Evolutionary conservation across 352 stramenopile species (phyloP).

Genomic region (Phytophthora crassamura): DNA sequence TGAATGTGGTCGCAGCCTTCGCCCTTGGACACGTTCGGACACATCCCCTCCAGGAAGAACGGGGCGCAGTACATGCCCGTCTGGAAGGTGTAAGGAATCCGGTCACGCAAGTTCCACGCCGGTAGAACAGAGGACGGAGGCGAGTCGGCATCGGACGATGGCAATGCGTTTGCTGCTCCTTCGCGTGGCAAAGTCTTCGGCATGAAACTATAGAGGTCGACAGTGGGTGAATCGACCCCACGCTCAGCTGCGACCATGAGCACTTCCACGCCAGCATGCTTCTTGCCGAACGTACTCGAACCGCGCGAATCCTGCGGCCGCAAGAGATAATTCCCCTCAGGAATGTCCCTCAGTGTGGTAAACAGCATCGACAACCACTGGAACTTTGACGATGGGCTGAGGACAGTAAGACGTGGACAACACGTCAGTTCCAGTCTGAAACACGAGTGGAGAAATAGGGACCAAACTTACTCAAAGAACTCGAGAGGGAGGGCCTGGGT

Average conservation of each 20-base stretch:
- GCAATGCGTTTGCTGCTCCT: not conserved
- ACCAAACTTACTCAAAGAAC: conserved; percentile 58
- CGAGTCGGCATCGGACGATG: conserved; percentile 20
- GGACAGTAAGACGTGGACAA: not conserved
- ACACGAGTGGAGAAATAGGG: not conserved
- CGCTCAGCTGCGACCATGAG: conserved; percentile 29
- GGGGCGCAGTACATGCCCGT: conserved; percentile 59
- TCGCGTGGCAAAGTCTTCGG: conserved; percentile 6
- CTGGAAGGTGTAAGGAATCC: conserved; percentile 66
- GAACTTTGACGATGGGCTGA: conserved; percentile 49
- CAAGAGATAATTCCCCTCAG: conserved; percentile 49
- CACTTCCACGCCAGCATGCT: conserved; percentile 27
- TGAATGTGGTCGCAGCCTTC: conserved; percentile 54
- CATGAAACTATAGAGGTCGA: conserved; percentile 61
- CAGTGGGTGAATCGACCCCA: conserved; percentile 1
- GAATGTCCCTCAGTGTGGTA: conserved; percentile 34
- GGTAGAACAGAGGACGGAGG: conserved; percentile 28
- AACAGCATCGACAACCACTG: conserved; percentile 42
- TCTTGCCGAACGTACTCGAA: conserved; percentile 27
- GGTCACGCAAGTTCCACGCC: conserved; percentile 50
- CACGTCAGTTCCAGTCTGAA: not conserved
- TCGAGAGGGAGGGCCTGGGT: conserved; percentile 35
- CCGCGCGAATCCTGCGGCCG: conserved; percentile 18
- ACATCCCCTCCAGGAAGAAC: conserved; percentile 58
- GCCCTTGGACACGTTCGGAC: conserved; percentile 37